Evolutionary conservation across 2,329 filamentous ascomycete species (phyloP), one percentile per base, ranked within the genome.

Genomic region (Ophiostoma sp.): DNA sequence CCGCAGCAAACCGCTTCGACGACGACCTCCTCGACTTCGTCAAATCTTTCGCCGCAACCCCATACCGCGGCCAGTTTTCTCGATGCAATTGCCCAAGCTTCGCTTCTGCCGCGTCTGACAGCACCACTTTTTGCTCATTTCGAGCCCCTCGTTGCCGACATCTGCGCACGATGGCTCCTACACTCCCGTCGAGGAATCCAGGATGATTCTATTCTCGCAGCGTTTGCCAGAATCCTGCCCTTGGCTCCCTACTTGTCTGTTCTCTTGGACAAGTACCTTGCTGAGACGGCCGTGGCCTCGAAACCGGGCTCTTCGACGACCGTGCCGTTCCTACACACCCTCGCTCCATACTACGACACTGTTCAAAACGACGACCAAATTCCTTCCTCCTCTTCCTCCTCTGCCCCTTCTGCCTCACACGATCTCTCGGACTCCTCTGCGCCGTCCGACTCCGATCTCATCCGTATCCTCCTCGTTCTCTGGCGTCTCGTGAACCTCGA

Each of bases 401-500:
- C 36, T 7, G 11, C n/a, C 15, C 8, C 12, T n/a, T 39, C 50
- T 39, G n/a, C 61, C 22, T 66, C 61, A 0, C n/a, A 28, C 22
- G 52, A 28, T 63, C 5, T 39, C 9, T 73, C 71, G 2, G 31
- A 61, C 61, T 70, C 79, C 36, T 75, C 78, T 69, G 69, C 77
- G 72, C 71, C 71, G 31, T 63, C 75, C 75, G 74, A 75, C 61
- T 22, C 33, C 36, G 78, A 79, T 63, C 75, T 85, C 17, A 70
- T 81, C 15, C 76, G 73, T 33, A 79, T 87, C 73, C 84, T 97
- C 17, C 83, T 97, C 68, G 88, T 93, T 50, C 82, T 91, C 52
- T 97, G 94, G 84, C 89, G 96, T 76, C 87, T 98, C 22, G 85
- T 97, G 75, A 92, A 89, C 78, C 93, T 93, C 79, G 91, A 98